Conservation (phyloP, 192 early-diverging fungal genomes). For the Entomortierella lignicola region DNA sequence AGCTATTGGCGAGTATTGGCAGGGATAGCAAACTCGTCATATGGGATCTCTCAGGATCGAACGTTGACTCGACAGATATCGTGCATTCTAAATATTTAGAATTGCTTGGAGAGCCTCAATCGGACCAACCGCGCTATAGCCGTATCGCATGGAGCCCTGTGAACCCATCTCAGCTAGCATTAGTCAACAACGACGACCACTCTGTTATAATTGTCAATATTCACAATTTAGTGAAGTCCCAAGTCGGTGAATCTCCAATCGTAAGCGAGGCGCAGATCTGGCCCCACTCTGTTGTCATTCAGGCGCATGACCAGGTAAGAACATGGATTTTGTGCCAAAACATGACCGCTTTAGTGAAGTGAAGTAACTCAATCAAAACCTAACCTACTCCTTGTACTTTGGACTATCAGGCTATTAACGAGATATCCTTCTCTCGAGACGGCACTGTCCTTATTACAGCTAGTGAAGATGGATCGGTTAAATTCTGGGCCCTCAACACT, state of each 20-base stretch:
- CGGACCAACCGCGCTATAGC: slow-evolving; percentile 52
- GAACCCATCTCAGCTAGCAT: slow-evolving; percentile 45
- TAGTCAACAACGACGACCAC: slow-evolving; percentile 57
- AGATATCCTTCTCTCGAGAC: slow-evolving; percentile 57
- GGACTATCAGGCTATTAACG: slow-evolving; percentile 47
- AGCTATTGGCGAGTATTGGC: slow-evolving; percentile 43
- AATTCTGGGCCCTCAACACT: slow-evolving; percentile 38
- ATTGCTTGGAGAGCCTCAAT: slow-evolving; percentile 15
- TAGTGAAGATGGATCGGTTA: slow-evolving; percentile 54
- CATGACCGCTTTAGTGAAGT: background rate
- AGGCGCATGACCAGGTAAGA: slow-evolving; percentile 51
- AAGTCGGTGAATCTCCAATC: slow-evolving; percentile 9
- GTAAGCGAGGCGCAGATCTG: slow-evolving; percentile 45
- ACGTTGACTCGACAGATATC: slow-evolving; percentile 47
- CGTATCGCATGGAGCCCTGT: slow-evolving; percentile 56
- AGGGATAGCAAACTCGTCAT: slow-evolving; percentile 47
- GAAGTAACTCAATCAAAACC: too few relatives aligned
- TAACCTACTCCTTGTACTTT: too few relatives aligned
- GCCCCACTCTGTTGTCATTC: slow-evolving; percentile 37
- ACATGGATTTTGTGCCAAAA: background rate
- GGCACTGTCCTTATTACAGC: slow-evolving; percentile 58
- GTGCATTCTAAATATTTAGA: slow-evolving; percentile 50
- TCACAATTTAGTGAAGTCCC: slow-evolving; percentile 30
- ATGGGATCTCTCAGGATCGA: slow-evolving; percentile 45
- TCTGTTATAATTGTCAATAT: slow-evolving; percentile 48